Conservation (phyloP, 192 early-diverging fungal genomes). For the Coemansia sp. region DNA sequence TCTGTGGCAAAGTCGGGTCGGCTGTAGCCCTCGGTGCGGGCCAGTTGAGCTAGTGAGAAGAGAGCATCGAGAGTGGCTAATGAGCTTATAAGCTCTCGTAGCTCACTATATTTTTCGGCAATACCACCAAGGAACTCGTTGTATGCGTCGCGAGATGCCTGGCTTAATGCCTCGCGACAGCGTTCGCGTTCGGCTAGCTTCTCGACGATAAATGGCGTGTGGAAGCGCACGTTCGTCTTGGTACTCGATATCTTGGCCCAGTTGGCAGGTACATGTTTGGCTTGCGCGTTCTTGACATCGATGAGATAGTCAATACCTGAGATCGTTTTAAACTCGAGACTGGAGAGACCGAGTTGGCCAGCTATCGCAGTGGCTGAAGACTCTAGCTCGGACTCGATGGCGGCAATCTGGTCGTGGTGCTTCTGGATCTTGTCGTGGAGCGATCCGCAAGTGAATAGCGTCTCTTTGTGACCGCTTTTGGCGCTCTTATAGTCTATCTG, state of each 20-base stretch:
- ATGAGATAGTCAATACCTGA: conserved; percentile 76
- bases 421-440: conserved; percentile 53
- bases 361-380: conserved; percentile 56
- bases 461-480: conserved; percentile 52
- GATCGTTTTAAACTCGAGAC: conserved; percentile 61
- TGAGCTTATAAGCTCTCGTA: conserved; percentile 66
- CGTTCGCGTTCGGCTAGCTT: conserved; percentile 59
- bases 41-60: conserved; percentile 63
- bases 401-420: conserved; percentile 51
- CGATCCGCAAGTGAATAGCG: conserved; percentile 58
- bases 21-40: conserved; percentile 86
- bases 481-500: conserved; percentile 55
- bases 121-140: conserved; percentile 60
- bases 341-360: conserved; percentile 44
- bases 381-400: conserved; percentile 60
- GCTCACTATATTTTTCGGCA: conserved; percentile 58
- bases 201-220: conserved; percentile 57
- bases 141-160: conserved; percentile 69
- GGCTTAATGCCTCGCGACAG: conserved; percentile 58
- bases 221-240: conserved; percentile 37
- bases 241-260: conserved; percentile 69
- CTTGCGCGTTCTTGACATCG: conserved; percentile 62
- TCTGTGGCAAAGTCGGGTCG: conserved; percentile 70
- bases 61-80: conserved; percentile 67
- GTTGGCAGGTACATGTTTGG: conserved; percentile 60